phyloP scores from a whole-genome alignment of 176 grass and related monocot species.

The Echinochloa phyllopogon region DNA sequence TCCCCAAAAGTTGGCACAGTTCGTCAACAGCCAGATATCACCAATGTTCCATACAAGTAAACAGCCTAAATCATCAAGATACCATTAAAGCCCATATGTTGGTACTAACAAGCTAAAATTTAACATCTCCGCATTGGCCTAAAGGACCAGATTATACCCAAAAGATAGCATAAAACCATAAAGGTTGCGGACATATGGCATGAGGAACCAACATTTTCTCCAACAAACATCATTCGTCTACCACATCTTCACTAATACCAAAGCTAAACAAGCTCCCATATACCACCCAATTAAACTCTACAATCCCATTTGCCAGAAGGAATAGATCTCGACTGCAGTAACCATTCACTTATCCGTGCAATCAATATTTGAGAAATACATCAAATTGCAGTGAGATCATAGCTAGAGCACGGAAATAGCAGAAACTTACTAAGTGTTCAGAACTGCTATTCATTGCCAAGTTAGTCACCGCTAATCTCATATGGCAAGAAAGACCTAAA shows the following conservation, averaged over 20 bases:
- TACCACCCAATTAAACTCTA: neutral
- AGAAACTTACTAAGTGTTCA: conserved; percentile 9
- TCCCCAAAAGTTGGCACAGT: neutral
- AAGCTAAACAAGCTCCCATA: conserved; percentile 21
- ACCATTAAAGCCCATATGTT: neutral
- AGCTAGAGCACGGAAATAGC: conserved; percentile 18
- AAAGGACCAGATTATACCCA: neutral
- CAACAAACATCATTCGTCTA: conserved; percentile 12
- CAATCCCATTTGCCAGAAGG: neutral
- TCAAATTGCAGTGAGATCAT: conserved; percentile 15
- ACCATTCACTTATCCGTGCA: neutral
- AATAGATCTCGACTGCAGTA: conserved; percentile 7
- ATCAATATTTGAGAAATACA: conserved; percentile 29
- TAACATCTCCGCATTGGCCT: neutral
- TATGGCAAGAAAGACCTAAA: conserved; percentile 39
- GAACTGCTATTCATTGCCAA: neutral
- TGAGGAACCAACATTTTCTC: neutral
- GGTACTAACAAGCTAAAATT: neutral
- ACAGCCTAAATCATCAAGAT: neutral
- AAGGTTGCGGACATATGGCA: neutral
- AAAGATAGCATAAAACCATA: neutral
- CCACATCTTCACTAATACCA: neutral
- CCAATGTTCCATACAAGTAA: conserved; percentile 21
- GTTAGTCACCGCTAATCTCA: conserved; percentile 25
- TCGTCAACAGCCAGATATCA: conserved; percentile 5